phyloP scores from a whole-genome alignment of 2,329 filamentous ascomycete species.

The Colletotrichum abscissum region DNA sequence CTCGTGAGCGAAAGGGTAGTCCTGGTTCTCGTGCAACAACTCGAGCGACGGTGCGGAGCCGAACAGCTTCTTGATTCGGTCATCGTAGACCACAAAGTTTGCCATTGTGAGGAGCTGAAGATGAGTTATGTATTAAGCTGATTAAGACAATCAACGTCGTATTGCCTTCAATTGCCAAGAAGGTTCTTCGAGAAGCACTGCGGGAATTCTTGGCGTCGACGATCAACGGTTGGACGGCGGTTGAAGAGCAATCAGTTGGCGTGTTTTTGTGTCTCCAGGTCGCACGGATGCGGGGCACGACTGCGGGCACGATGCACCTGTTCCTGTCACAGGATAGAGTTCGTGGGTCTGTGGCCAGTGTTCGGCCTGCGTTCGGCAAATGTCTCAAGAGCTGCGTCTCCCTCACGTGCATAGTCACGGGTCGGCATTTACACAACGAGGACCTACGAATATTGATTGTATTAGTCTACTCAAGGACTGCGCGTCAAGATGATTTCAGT shows the following conservation, averaged over 20 bases:
- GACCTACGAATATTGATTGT: neutral
- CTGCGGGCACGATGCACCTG: constrained; percentile 10
- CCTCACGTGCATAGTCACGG: neutral
- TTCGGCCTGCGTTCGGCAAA: neutral
- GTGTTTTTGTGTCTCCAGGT: neutral
- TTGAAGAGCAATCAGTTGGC: neutral
- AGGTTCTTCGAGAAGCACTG: constrained; percentile 1
- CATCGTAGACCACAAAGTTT: constrained; percentile 27
- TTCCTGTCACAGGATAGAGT: constrained; percentile 10
- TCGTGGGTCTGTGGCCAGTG: neutral
- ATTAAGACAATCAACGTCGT: neutral
- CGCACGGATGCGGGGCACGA: constrained; percentile 18
- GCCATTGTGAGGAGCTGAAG: neutral
- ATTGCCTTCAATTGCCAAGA: neutral
- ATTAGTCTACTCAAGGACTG: neutral
- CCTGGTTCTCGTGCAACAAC: constrained; percentile 49
- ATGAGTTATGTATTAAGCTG: neutral
- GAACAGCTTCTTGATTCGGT: constrained; percentile 40
- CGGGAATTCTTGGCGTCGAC: neutral
- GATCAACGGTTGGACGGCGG: neutral
- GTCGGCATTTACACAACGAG: neutral
- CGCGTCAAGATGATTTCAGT: neutral
- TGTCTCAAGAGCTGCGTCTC: neutral
- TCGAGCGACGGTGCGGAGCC: constrained; percentile 49
- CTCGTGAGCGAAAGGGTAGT: constrained; percentile 62